These are phyloP conservation scores for Fomes fomentarius DNA, from an alignment of 1,284 basidiomycete species.

Conservation along the genomic window DNA sequence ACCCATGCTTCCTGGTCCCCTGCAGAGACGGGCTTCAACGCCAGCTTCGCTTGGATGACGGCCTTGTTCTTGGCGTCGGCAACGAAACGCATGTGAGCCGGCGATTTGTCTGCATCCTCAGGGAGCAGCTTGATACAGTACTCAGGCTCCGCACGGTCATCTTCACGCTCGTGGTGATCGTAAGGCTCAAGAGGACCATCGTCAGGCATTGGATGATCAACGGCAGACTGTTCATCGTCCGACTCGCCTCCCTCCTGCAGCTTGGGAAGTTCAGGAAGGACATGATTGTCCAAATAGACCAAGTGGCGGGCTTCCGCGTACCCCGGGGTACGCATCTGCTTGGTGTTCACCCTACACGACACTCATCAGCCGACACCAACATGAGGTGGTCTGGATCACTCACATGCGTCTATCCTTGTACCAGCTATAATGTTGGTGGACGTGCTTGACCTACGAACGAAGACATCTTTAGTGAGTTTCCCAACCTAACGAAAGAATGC, in stretches of 20 bases:
- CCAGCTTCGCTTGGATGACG: slow-evolving; percentile 1
- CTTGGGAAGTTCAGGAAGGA: no score
- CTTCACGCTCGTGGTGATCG: no score
- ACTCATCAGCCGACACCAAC: neutral
- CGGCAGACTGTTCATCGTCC: no score
- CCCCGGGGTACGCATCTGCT: neutral
- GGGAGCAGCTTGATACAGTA: slow-evolving; percentile 6
- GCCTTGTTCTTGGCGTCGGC: neutral
- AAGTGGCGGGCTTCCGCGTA: neutral
- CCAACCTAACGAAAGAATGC: neutral
- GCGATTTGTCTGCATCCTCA: neutral
- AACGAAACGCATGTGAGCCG: neutral
- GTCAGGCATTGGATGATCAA: neutral
- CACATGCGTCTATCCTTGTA: neutral
- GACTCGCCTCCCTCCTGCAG: no score
- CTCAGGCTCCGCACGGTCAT: neutral
- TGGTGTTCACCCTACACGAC: neutral
- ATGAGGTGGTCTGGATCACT: neutral
- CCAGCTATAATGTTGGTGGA: neutral
- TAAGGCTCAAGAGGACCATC: neutral
- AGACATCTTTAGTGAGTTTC: no score
- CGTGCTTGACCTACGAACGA: neutral
- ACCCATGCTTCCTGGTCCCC: neutral
- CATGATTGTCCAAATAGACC: neutral
- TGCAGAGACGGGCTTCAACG: neutral